Base-by-base conservation (phyloP, 495 filamentous ascomycete genomes). In the Thermothielavioides terrestris region DNA sequence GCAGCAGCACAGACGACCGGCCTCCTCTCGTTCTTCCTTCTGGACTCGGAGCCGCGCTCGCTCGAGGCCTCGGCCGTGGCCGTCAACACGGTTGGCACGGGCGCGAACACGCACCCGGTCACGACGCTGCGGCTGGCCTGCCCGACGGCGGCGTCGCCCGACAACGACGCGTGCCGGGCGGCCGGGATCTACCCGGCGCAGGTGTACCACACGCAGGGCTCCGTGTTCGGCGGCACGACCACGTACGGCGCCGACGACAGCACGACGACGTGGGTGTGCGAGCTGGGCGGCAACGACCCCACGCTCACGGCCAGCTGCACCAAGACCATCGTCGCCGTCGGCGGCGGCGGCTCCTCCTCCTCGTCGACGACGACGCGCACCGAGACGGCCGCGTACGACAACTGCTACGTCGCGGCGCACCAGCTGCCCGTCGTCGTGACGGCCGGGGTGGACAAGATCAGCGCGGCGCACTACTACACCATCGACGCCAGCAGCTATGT, bases 211-310 rank as follows among this genome's bases (percentile, higher is more conserved):
- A 49, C 46, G 1, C 36, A 42, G 25, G 46, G 46, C 3, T 31
- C 37, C 2, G 37, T 49, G 1, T 49, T 26, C 37, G 46, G 37
- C 17, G 46, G 46, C 15, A 49, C 46, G 14, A 49, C 46, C 23
- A 49, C 28, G 5, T 42, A 49, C 28, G n/a, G 28, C 4, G 42
- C 21, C 11, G 46, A 40, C 36, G 46, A 40, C 46, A 42, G 36
- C 46, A 49, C 46, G 14, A 49, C 46, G 12, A 41, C 46, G 3
- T 49, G 46, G 46, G 18, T 39, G 8, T 49, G 46, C 27, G 17
- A n/a, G 26, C 11, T 49, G 46, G 28, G 27, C 3, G 46, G 27
- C 6, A 1, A 3, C 7, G 17, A 10, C 20, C 1, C 3, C 12
- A 43, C 6, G 1, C 28, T 45, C 10, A 0, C 9, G 14, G 46